Conservation (phyloP, 139 green algal species). For the Chlorella sp. region DNA sequence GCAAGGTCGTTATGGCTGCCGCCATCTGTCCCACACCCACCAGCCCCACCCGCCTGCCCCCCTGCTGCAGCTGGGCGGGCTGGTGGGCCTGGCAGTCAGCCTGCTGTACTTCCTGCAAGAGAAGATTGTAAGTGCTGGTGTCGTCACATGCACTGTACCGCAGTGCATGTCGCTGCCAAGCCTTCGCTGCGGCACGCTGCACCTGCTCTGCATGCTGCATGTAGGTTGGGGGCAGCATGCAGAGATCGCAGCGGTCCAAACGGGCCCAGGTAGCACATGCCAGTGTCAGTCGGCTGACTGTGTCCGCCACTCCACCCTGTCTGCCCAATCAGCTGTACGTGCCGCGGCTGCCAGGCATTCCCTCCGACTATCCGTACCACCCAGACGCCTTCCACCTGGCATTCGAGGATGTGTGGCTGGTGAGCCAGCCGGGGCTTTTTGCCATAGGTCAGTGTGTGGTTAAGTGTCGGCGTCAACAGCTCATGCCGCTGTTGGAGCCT, state of each 20-base stretch:
- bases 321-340: conserved; percentile 59
- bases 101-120: conserved; percentile 82
- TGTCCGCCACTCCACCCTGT: too few relatives aligned
- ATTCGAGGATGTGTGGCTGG: conserved; percentile 72
- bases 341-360: conserved; percentile 75
- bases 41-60: neutral
- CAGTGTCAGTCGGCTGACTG: too few relatives aligned
- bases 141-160: too few relatives aligned
- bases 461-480: too few relatives aligned
- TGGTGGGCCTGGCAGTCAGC: conserved; percentile 61
- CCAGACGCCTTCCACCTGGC: conserved; percentile 67
- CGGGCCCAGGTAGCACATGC: too few relatives aligned
- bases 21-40: neutral
- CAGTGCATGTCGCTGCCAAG: neutral
- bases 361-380: conserved; percentile 53
- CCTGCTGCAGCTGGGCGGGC: conserved; percentile 54
- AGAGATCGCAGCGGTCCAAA: too few relatives aligned
- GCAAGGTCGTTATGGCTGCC: neutral
- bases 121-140: conserved; percentile 66
- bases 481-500: too few relatives aligned
- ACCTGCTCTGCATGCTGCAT: neutral
- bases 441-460: too few relatives aligned
- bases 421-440: neutral
- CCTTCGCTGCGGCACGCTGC: neutral
- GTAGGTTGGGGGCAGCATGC: too few relatives aligned